Conservation (phyloP, 2,329 filamentous ascomycete genomes). For the Botryotinia calthae region DNA sequence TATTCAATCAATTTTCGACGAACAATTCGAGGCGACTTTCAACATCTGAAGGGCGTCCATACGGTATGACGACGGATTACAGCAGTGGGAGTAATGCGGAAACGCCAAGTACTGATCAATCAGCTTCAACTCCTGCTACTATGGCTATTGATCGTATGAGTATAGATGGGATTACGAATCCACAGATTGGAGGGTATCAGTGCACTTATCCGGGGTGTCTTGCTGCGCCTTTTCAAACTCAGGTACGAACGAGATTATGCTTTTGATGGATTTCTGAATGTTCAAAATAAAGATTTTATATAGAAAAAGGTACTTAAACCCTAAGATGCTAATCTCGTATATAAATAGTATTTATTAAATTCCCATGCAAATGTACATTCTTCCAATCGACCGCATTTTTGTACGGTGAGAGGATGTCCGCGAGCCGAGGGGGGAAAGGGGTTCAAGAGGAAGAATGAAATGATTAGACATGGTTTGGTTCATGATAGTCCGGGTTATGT, state of each 20-base stretch:
- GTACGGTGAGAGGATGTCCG: conserved; percentile 60
- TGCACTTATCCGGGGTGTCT: conserved; percentile 65
- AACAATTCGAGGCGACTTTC: conserved; percentile 32
- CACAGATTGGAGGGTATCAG: conserved; percentile 52
- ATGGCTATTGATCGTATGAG: conserved; percentile 54
- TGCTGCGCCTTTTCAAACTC: conserved; percentile 73
- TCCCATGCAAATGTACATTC: conserved; percentile 75
- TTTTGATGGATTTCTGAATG: not conserved
- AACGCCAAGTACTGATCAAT: conserved; percentile 48
- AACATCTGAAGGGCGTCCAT: conserved; percentile 30
- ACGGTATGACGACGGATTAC: conserved; percentile 33
- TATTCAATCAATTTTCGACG: conserved; percentile 24
- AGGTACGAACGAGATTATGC: conserved; percentile 45
- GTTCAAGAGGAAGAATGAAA: conserved; percentile 71
- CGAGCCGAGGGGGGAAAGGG: conserved; percentile 63
- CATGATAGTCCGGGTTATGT: conserved; percentile 94
- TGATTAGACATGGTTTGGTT: conserved; percentile 78
- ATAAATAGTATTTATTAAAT: conserved; percentile 63
- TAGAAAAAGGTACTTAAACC: not conserved
- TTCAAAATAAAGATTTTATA: not conserved
- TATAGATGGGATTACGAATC: conserved; percentile 57
- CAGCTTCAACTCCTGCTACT: conserved; percentile 44
- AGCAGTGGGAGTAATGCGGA: conserved; percentile 42
- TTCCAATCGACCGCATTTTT: conserved; percentile 63
- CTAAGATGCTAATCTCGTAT: conserved; percentile 19